Base-by-base conservation (phyloP, 2,329 filamentous ascomycete genomes). In the Aspergillus quadrilineatus region DNA sequence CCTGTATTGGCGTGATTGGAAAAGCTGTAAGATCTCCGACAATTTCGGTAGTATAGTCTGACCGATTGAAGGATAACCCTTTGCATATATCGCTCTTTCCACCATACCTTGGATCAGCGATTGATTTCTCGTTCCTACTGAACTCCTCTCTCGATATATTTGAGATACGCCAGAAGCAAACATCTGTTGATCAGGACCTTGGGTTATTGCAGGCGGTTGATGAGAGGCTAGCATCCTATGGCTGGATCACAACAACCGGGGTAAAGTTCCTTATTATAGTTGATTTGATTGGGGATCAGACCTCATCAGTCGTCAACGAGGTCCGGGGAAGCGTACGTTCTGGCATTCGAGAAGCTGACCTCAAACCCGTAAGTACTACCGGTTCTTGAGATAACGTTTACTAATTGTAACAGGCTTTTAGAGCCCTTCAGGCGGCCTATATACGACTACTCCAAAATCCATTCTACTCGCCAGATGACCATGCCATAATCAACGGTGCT, bases 161-260 rank as follows among this genome's bases (percentile, higher is more conserved):
- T 75, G 90, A 94, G 67, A 85, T 92, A 58, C 90, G 92, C 56
- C 82, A 90, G 63, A 88, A 88, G 53, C 83, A 86, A 67, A 88
- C 89, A 67, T 84, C 83, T 22, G 78, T 84, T 57, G 89, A 90
- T 50, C 92, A 94, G 65, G 93, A 97, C 72, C 88, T 94, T 63
- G 93, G 94, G 30, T 84, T 97, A 10, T 82, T 99, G 50, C 93
- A 97, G 77, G 92, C 92, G 57, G 82, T 97, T 58, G 94, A 97
- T 77, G 93, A 99, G 77, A 85, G 92, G 28, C 82, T 97, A 46
- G 92, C 92, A 36, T 89, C 92, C 64, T 99, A 97, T 78, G 94
- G 94, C 67, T 97, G 90, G 85, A 85, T 97, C 75, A 97, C 94
- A 55, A 97, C 96, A 75, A 97, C 94, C 28, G 92, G 92, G 41